A percentile compares a stretch with the other conserved stretches of the same genome.
phyloP scores from a whole-genome alignment of 2,329 filamentous ascomycete genomes.

The Chaetomium sp. region DNA sequence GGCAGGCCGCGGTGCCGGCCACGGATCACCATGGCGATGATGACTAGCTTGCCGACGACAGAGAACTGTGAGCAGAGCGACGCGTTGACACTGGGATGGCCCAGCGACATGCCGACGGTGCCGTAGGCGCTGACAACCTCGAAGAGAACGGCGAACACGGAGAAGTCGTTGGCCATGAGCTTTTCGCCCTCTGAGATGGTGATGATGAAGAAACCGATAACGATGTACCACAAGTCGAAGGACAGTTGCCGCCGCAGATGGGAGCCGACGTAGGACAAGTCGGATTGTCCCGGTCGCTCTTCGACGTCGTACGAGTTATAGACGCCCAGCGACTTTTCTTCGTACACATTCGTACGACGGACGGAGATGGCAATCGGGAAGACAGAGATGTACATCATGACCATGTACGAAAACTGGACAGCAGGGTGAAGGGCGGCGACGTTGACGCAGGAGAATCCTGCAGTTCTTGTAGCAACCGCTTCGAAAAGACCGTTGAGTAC shows the following conservation, averaged over 20 bases:
- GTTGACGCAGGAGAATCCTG: conserved; percentile 83
- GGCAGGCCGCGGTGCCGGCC: conserved; percentile 69
- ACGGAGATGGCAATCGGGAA: conserved; percentile 96
- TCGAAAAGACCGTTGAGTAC: conserved; percentile 89
- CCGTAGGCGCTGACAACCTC: conserved; percentile 91
- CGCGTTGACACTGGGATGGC: conserved; percentile 73
- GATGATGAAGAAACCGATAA: conserved; percentile 89
- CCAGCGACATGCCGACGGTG: conserved; percentile 88
- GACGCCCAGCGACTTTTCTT: conserved; percentile 82
- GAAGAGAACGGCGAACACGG: conserved; percentile 73
- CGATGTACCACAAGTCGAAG: conserved; percentile 97
- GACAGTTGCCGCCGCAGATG: conserved; percentile 92
- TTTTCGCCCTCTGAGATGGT: conserved; percentile 80
- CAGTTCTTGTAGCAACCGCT: conserved; percentile 84
- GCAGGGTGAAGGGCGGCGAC: conserved; percentile 80
- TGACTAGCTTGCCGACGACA: conserved; percentile 69
- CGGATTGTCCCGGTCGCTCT: conserved; percentile 55
- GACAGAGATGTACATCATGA: conserved; percentile 99
- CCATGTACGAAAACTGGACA: conserved; percentile 89
- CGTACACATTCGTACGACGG: conserved; percentile 92
- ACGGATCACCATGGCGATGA: conserved; percentile 70
- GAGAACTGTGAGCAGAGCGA: conserved; percentile 83
- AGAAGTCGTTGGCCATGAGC: conserved; percentile 64
- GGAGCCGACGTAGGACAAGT: conserved; percentile 82
- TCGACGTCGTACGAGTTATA: conserved; percentile 57